A percentile compares a stretch with the other conserved stretches of the same genome.
These are phyloP conservation scores for Nicotiana attenuata DNA, from an alignment of 257 asterid genomes.

Conservation along the genomic window DNA sequence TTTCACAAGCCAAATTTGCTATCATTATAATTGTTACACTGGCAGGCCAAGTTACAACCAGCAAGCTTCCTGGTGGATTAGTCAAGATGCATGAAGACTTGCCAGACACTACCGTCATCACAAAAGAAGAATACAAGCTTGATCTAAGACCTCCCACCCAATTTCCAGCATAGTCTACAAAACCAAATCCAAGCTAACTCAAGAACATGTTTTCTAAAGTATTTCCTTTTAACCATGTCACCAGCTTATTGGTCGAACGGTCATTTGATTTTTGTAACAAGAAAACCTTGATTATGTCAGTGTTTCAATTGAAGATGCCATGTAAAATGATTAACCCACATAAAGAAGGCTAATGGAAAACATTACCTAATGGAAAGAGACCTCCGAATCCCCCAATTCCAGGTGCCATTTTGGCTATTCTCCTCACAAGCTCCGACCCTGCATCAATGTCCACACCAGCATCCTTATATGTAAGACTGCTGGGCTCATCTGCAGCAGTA, in stretches of 20 bases:
- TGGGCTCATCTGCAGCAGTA: conserved; percentile 25
- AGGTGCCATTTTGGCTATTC: conserved; percentile 95
- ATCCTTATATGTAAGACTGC: conserved; percentile 72
- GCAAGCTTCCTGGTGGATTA: background rate
- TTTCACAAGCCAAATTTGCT: background rate
- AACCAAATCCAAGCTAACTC: background rate
- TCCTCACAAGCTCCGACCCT: conserved; percentile 83
- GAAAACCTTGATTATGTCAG: background rate
- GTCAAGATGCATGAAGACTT: background rate
- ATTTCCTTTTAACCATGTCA: background rate
- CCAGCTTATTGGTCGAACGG: background rate
- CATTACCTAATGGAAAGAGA: conserved; percentile 78
- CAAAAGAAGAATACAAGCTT: conserved; percentile 2
- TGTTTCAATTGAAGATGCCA: background rate
- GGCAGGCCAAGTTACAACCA: background rate
- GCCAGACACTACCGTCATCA: background rate
- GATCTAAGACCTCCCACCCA: background rate
- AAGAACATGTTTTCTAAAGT: background rate
- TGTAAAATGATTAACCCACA: background rate
- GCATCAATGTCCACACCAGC: conserved; percentile 98
- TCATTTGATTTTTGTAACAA: background rate
- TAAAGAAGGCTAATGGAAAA: background rate
- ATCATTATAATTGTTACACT: background rate
- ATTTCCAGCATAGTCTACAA: background rate
- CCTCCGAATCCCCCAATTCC: conserved; percentile 99